phyloP scores from a whole-genome alignment of 441 rosid genomes.

The Erodium texanum region DNA sequence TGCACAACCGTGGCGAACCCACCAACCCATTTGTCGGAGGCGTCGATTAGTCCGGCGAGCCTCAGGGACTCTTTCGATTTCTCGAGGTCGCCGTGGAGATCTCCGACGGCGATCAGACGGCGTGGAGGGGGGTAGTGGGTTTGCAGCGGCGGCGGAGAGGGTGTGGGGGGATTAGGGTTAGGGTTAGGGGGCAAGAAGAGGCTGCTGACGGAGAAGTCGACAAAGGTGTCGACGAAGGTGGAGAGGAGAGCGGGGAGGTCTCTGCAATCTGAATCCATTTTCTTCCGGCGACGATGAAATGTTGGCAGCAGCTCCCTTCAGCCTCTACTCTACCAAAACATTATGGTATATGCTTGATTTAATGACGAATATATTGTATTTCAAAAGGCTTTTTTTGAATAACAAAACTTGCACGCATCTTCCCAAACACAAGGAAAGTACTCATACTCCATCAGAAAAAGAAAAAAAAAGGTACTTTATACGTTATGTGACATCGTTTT shows the following conservation, averaged over 20 bases:
- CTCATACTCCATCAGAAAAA: no score
- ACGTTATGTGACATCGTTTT: no score
- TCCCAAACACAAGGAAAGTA: no score
- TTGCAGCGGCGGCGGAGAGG: slow-evolving; percentile 8
- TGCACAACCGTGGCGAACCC: slow-evolving; percentile 68
- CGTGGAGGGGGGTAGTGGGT: slow-evolving; percentile 37
- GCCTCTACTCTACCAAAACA: no score
- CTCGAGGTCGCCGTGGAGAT: slow-evolving; percentile 72
- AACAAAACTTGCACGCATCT: no score
- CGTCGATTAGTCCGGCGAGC: slow-evolving; percentile 63
- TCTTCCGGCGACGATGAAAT: not conserved
- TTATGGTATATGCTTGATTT: no score
- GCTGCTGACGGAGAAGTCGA: slow-evolving; percentile 61
- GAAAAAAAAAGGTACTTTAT: no score
- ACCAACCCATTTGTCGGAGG: slow-evolving; percentile 51
- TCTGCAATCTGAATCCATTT: slow-evolving; percentile 27
- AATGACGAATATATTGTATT: no score
- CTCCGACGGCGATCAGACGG: slow-evolving; percentile 74
- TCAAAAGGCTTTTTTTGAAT: no score
- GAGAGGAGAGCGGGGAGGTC: slow-evolving; percentile 42
- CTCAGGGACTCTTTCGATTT: slow-evolving; percentile 55
- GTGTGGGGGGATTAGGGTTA: slow-evolving; percentile 3
- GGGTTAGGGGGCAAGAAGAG: slow-evolving; percentile 40
- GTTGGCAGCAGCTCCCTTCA: no score
- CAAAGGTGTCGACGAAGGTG: slow-evolving; percentile 70